Conservation (phyloP, 2,329 filamentous ascomycete species). For the Xylariales sp. region DNA sequence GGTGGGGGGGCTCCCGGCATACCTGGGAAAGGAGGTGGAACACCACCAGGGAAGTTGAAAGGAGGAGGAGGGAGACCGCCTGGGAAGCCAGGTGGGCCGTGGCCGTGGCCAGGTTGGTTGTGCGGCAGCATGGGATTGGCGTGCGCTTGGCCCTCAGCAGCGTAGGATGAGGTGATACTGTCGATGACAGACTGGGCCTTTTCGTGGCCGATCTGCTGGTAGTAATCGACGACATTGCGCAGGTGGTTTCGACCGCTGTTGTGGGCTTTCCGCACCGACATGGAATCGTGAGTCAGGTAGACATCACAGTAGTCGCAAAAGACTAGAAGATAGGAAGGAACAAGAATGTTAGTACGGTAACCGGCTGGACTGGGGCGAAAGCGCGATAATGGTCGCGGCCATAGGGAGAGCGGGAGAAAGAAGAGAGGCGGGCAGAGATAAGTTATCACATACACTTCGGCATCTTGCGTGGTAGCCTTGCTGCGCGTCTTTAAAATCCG, state of each 20-base stretch:
- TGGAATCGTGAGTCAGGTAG: conserved; percentile 98
- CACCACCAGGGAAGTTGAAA: conserved; percentile 1
- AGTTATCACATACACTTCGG: conserved; percentile 91
- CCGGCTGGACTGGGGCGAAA: too few relatives aligned
- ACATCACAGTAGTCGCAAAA: conserved; percentile 99
- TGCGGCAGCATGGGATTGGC: conserved; percentile 79
- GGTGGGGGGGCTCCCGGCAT: conserved; percentile 24
- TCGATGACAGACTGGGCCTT: conserved; percentile 98
- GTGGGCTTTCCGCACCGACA: conserved; percentile 98
- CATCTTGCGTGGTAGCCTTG: too few relatives aligned
- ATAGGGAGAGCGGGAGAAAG: conserved; percentile 4
- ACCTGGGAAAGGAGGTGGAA: conserved; percentile 20
- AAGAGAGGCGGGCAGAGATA: conserved; percentile 9
- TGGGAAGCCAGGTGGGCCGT: conserved; percentile 24
- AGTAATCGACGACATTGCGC: conserved; percentile 97
- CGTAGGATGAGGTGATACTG: conserved; percentile 93
- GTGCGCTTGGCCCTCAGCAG: conserved; percentile 83
- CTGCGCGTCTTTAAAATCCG: conserved; percentile 1
- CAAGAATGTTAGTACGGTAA: too few relatives aligned
- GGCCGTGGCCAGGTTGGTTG: conserved; percentile 55
- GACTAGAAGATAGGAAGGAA: conserved; percentile 45
- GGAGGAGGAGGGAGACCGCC: conserved; percentile 40
- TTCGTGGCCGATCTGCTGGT: conserved; percentile 98
- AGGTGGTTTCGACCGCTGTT: conserved; percentile 96
- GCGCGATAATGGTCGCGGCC: conserved; percentile 31